Conservation (phyloP, 306 rosid species). For the Quercus wislizeni region DNA sequence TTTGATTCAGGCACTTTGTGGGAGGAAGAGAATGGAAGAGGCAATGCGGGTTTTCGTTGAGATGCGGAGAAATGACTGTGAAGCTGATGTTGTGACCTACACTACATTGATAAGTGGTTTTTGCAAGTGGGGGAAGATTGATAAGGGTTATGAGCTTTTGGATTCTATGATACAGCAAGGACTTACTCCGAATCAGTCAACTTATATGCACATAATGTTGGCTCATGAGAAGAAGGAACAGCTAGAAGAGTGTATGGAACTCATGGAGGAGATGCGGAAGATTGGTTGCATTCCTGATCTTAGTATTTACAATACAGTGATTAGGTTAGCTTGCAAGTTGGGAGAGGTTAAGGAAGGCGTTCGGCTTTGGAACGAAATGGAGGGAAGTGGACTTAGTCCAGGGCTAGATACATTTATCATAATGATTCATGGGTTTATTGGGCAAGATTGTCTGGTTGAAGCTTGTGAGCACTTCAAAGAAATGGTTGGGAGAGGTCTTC, state of each 20-base stretch:
- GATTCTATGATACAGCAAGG: constrained; percentile 73
- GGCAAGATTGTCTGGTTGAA: constrained; percentile 60
- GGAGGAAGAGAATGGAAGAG: constrained; percentile 70
- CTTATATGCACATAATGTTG: constrained; percentile 58
- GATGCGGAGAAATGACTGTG: constrained; percentile 76
- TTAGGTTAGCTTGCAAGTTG: constrained; percentile 80
- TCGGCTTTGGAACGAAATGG: constrained; percentile 74
- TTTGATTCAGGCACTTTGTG: constrained; percentile 76
- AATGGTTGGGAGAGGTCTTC: constrained; percentile 75
- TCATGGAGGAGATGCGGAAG: constrained; percentile 72
- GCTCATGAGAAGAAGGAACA: constrained; percentile 93
- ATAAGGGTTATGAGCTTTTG: constrained; percentile 67
- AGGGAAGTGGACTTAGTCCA: constrained; percentile 56
- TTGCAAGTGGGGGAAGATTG: constrained; percentile 82
- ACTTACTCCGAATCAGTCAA: constrained; percentile 56
- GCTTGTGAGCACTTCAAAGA: constrained; percentile 84
- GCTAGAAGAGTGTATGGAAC: constrained; percentile 75
- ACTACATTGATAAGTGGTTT: constrained; percentile 76
- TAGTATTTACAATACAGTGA: constrained; percentile 57
- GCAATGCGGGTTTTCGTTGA: constrained; percentile 64
- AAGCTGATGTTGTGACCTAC: constrained; percentile 64
- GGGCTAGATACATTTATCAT: constrained; percentile 70
- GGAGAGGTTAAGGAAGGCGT: constrained; percentile 76
- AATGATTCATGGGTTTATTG: constrained; percentile 81
- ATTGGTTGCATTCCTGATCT: constrained; percentile 67